Base-by-base conservation (phyloP, 345 rosid species). In the Gynandropsis gynandra region DNA sequence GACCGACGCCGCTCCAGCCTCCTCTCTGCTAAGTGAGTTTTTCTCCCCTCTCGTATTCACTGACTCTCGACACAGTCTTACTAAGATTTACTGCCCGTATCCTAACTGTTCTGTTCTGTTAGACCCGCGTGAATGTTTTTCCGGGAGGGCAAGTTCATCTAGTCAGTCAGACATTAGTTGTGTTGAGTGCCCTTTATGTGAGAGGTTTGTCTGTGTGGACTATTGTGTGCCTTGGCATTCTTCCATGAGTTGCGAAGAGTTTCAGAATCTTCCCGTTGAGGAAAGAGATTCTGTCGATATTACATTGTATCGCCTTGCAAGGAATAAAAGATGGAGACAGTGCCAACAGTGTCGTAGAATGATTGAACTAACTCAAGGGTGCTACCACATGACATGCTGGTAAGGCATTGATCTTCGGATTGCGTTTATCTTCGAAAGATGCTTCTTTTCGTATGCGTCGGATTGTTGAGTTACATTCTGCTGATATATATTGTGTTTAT, bases 331-430 rank as follows among this genome's bases (percentile, higher is more conserved):
- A 62, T 92, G 98, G 97, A 85, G 75, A 67, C 79, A 85, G 37
- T 92, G 96, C 76, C 96, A 80, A 62, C 96, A 78, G 47, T 87
- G 96, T 56, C 89, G 76, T 42, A 77, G 82, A 64, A 92, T 92
- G 96, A 82, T 85, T 35, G 95, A 92, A 68, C 98, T 85, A 34
- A 60, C 79, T 17, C 96, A 85, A 47, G 96, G 98, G 61, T 92
- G 98, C 75, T 70, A 85, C 68, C 98, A 85, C 76, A 85, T 92
- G 89, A 87, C 96, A 20, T 92, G 96, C 77, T 65, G 86, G 98
- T 92, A 75, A 73, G 81, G n/a, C n/a, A n/a, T n/a, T n/a, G n/a
- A n/a, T n/a, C n/a, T n/a, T 57, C 49, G n/a, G n/a, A n/a, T n/a
- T n/a, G n/a, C n/a, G n/a, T n/a, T n/a, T n/a, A n/a, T n/a, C n/a